Conservation (phyloP, 495 filamentous ascomycete species). For the Penicillium flavigenum region DNA sequence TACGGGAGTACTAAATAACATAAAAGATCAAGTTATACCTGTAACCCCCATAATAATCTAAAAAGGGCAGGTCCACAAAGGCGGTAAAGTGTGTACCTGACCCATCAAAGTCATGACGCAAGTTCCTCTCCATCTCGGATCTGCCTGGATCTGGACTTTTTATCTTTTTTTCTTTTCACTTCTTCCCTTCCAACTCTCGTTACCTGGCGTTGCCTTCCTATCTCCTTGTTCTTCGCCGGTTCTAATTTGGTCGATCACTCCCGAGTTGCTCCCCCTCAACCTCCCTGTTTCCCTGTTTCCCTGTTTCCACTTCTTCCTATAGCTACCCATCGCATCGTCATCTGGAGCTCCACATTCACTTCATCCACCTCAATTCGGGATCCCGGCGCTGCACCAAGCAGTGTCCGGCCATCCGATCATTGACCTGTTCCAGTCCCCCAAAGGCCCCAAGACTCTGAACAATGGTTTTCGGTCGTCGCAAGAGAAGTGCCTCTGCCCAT, state of each 20-base stretch:
- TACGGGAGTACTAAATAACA: background rate
- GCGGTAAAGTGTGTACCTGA: slow-evolving; percentile 15
- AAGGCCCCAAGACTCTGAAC: slow-evolving; percentile 10
- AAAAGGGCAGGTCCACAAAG: background rate
- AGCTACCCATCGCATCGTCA: slow-evolving; percentile 8
- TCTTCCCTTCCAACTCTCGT: background rate
- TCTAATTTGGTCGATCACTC: slow-evolving; percentile 1
- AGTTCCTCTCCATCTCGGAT: slow-evolving; percentile 18
- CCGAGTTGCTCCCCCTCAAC: slow-evolving; percentile 9
- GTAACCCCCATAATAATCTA: background rate
- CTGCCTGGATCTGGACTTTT: slow-evolving; percentile 3
- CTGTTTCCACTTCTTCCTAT: slow-evolving; percentile 6
- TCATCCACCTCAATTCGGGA: slow-evolving; percentile 18
- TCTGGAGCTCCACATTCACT: slow-evolving; percentile 14
- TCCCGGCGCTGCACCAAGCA: slow-evolving; percentile 31
- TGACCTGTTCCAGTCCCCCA: background rate
- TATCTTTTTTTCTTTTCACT: slow-evolving; percentile 6
- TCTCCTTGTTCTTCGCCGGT: slow-evolving; percentile 10
- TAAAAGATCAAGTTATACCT: background rate
- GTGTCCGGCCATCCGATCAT: slow-evolving; percentile 27
- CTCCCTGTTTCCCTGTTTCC: slow-evolving; percentile 3
- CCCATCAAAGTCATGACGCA: slow-evolving; percentile 37
- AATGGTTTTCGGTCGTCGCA: slow-evolving; percentile 55
- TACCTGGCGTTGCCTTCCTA: slow-evolving; percentile 3
- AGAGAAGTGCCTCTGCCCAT: slow-evolving; percentile 47